phyloP scores from a whole-genome alignment of 1,139 yeast genomes.

The Geotrichum cucujoidarum region DNA sequence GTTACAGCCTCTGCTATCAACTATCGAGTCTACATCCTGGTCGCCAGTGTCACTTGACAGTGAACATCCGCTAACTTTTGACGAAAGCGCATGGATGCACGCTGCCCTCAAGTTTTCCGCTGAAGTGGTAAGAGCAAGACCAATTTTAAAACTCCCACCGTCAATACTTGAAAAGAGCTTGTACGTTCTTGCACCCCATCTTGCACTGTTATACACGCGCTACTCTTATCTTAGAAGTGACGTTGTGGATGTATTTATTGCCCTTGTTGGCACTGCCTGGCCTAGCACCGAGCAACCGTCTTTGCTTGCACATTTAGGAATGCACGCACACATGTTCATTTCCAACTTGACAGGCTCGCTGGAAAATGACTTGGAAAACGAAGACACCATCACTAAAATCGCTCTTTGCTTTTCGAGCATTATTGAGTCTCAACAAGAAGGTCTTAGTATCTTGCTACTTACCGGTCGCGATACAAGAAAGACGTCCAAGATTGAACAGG shows the following conservation, averaged over 20 bases:
- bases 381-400: conserved; percentile 50
- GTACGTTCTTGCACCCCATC: conserved; percentile 50
- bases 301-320: conserved; percentile 72
- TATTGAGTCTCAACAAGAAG: conserved; percentile 78
- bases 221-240: conserved; percentile 47
- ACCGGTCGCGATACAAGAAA: conserved; percentile 59
- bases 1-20: conserved; percentile 50
- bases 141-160: conserved; percentile 40
- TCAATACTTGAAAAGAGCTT: conserved; percentile 62
- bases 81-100: conserved; percentile 34
- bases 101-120: conserved; percentile 43
- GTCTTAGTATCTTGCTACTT: conserved; percentile 69
- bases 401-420: conserved; percentile 60
- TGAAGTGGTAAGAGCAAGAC: conserved; percentile 51
- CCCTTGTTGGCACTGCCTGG: conserved; percentile 61
- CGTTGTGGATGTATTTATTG: conserved; percentile 55
- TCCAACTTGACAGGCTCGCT: conserved; percentile 57
- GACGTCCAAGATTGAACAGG: conserved; percentile 28
- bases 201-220: conserved; percentile 57
- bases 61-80: conserved; percentile 36
- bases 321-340: conserved; percentile 56
- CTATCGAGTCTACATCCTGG: conserved; percentile 47
- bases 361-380: conserved; percentile 54
- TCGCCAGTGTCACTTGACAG: conserved; percentile 41
- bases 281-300: conserved; percentile 58